Base-by-base conservation (phyloP, 352 stramenopile genomes). In the Pilasporangium apinafurcum region DNA sequence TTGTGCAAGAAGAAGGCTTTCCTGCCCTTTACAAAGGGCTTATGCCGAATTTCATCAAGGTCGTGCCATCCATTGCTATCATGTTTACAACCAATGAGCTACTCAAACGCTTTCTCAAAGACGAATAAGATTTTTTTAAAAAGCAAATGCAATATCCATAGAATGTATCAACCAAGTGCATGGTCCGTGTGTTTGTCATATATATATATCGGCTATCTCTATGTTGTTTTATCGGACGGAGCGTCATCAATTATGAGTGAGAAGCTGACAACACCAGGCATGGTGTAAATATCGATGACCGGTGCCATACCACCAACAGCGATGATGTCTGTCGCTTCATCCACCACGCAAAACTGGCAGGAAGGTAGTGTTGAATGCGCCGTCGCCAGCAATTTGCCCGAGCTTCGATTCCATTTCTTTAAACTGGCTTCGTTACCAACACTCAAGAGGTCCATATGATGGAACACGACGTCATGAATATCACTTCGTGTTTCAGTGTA, bases 61-160 rank as follows among this genome's bases (percentile, higher is more conserved):
- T 92, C 37, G 68, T 86, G 47, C 80, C 76, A 42, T 87, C 74
- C 22, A 79, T 86, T 25, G 80, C 80, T 32, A 86, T 89, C 56
- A 85, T 85, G 69, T 87, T 89, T 51, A 85, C 77, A 31, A 79
- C 72, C 28, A 90, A 87, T 48, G 72, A 90, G 51, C 38, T 83
- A 47, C 71, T 90, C 36, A 70, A 86, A 48, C 70, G 73, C 18
- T 31, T 17, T 6, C 31, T 66, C 40, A 58, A 59, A 35, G 22
- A 38, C 26, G 31, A 39, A 32, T 4, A n/a, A 44, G 12, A 44
- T 30, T 8, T 24, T 25, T 44, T 34, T 8, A 34, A 25, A 22
- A 20, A n/a, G n/a, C n/a, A 30, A 25, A 20, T 12, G 31, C 22
- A n/a, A 39, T 32, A 34, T 18, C n/a, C 12, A 37, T 21, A 13